Evolutionary conservation across 305 asterid genomes (phyloP).

Genomic region (Stenogyne calaminthoides): DNA sequence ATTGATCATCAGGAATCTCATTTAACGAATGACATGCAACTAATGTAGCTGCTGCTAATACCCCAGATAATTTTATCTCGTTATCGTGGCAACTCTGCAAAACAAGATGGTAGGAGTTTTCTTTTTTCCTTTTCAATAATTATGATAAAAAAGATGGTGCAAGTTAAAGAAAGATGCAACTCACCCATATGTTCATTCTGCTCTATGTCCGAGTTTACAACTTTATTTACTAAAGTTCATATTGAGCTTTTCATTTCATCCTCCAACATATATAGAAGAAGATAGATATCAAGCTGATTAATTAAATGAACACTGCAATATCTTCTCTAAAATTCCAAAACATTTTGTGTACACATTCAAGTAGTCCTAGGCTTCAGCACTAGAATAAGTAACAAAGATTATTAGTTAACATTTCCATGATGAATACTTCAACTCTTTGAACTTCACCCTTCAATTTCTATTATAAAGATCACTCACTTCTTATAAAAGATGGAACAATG

Average conservation of each 20-base stretch:
- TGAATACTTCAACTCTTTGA: background rate
- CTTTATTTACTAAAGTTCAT: background rate
- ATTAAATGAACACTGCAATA: background rate
- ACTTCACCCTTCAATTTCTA: background rate
- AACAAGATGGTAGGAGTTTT: background rate
- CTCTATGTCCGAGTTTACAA: background rate
- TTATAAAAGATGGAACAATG: background rate
- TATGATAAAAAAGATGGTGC: no score
- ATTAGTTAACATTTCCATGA: background rate
- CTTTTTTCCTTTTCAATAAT: no score
- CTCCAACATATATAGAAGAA: background rate
- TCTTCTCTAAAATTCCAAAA: background rate
- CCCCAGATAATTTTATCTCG: conserved; percentile 52
- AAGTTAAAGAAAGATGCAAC: no score
- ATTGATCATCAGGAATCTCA: conserved; percentile 49
- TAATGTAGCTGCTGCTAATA: conserved; percentile 68
- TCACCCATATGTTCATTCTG: no score
- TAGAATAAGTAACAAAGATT: no score
- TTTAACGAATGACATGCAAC: conserved; percentile 62
- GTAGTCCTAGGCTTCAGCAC: no score
- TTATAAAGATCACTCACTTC: background rate
- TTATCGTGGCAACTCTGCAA: conserved; percentile 59
- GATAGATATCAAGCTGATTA: background rate
- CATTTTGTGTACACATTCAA: background rate
- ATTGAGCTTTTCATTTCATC: no score